phyloP scores from a whole-genome alignment of 2,329 filamentous ascomycete genomes.

The Nemania abortiva region DNA sequence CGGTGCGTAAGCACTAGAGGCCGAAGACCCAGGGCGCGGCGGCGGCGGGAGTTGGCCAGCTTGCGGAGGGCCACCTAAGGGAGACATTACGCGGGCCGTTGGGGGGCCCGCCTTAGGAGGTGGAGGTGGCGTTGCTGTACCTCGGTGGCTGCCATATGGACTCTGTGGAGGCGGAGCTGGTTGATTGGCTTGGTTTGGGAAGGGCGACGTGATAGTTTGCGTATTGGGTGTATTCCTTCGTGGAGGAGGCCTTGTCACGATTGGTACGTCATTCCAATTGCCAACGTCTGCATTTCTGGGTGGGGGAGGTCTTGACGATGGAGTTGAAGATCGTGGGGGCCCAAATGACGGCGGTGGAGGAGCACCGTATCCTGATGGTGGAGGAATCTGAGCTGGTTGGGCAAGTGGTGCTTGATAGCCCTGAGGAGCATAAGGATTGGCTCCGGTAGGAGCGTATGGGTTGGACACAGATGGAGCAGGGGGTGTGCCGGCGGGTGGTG shows the following conservation, averaged over 20 bases:
- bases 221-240: conserved; percentile 80
- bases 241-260: conserved; percentile 78
- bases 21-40: conserved; percentile 66
- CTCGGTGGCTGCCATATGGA: conserved; percentile 69
- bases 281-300: conserved; percentile 77
- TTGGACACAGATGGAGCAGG: conserved; percentile 48
- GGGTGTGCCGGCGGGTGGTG: conserved; percentile 47
- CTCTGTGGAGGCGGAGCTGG: conserved; percentile 68
- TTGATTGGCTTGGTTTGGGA: conserved; percentile 72
- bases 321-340: conserved; percentile 74
- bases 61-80: conserved; percentile 69
- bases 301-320: conserved; percentile 76
- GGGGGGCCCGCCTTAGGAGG: conserved; percentile 81
- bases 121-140: conserved; percentile 77
- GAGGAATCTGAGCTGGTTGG: conserved; percentile 45
- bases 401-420: conserved; percentile 69
- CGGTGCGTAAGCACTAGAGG: conserved; percentile 74
- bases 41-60: conserved; percentile 58
- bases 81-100: conserved; percentile 78
- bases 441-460: conserved; percentile 51
- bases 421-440: conserved; percentile 55
- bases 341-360: conserved; percentile 57
- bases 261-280: conserved; percentile 95
- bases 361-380: conserved; percentile 48
- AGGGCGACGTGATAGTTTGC: conserved; percentile 79